Percentiles rank a stretch among this genome's conserved stretches.
These are phyloP conservation scores for Acanthamoeba sp. DNA, from an alignment of 208 protist species.

Conservation along the genomic window DNA sequence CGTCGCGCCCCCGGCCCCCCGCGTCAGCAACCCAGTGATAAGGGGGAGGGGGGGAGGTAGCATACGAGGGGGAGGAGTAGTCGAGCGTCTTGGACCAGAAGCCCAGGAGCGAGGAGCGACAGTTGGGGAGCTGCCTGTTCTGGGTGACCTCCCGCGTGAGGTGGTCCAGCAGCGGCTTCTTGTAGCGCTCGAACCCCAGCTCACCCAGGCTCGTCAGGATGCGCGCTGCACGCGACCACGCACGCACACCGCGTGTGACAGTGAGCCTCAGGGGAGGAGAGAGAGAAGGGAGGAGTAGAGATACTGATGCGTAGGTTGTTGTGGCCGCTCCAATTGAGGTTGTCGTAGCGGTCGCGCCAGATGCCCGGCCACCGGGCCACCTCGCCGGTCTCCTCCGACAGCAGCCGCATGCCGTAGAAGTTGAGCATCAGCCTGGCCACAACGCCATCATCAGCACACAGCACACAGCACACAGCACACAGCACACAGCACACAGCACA, in stretches of 20 bases:
- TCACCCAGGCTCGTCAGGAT: slow-evolving; percentile 76
- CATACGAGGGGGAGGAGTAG: slow-evolving; percentile 13
- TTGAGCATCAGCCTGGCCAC: slow-evolving; percentile 69
- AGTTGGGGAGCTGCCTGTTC: slow-evolving; percentile 43
- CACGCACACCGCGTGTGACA: neutral
- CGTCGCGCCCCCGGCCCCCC: neutral
- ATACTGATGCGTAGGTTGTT: slow-evolving; percentile 72
- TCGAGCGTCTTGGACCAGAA: slow-evolving; percentile 61
- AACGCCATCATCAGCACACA: neutral
- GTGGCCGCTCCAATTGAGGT: slow-evolving; percentile 74
- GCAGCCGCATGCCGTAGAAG: slow-evolving; percentile 74
- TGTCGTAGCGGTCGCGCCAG: slow-evolving; percentile 70
- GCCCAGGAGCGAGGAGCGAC: slow-evolving; percentile 43
- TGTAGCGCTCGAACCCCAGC: slow-evolving; percentile 74
- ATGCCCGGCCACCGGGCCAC: slow-evolving; percentile 68
- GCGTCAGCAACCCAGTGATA: neutral
- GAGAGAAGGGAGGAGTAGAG: neutral
- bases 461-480: neutral
- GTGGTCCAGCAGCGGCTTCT: slow-evolving; percentile 69
- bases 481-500: too few relatives aligned
- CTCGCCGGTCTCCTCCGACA: slow-evolving; percentile 68
- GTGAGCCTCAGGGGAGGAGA: neutral
- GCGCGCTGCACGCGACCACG: slow-evolving; percentile 11
- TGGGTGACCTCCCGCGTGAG: slow-evolving; percentile 62
- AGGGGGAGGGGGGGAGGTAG: neutral